Percentiles rank a stretch among this genome's conserved stretches.
Conservation (phyloP, 148 eudicot species). For the Rhododendron henanense region DNA sequence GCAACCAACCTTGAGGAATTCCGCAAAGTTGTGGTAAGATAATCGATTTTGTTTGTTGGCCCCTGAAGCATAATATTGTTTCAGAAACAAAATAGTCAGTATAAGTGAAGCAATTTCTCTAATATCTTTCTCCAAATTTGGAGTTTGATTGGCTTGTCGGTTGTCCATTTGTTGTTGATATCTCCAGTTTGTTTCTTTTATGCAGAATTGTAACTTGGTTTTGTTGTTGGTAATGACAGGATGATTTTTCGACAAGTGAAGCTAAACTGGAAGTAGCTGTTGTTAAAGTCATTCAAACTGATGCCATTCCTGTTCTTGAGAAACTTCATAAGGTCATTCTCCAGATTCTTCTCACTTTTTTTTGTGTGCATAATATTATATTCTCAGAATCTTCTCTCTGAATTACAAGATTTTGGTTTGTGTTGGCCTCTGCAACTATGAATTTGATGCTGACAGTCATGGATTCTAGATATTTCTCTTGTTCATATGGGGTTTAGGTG, state of each 20-base stretch:
- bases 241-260: conserved; percentile 53
- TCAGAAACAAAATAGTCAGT: neutral
- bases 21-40: conserved; percentile 58
- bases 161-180: neutral
- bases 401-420: neutral
- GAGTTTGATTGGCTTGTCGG: neutral
- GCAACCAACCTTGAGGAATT: conserved; percentile 92
- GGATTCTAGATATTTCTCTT: neutral
- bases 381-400: neutral
- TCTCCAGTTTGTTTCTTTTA: neutral
- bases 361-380: neutral
- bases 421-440: neutral
- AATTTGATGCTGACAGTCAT: neutral
- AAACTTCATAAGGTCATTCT: conserved; percentile 55
- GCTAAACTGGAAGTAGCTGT: conserved; percentile 55
- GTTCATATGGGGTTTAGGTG: conserved; percentile 5
- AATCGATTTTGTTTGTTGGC: conserved; percentile 1
- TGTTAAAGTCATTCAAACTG: conserved; percentile 49
- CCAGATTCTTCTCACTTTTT: neutral
- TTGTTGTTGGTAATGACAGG: conserved; percentile 40
- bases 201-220: neutral
- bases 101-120: neutral
- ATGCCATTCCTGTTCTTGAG: conserved; percentile 71
- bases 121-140: neutral
- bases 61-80: neutral